phyloP scores from a whole-genome alignment of 441 rosid species.

The Hypseocharis bilobata region DNA sequence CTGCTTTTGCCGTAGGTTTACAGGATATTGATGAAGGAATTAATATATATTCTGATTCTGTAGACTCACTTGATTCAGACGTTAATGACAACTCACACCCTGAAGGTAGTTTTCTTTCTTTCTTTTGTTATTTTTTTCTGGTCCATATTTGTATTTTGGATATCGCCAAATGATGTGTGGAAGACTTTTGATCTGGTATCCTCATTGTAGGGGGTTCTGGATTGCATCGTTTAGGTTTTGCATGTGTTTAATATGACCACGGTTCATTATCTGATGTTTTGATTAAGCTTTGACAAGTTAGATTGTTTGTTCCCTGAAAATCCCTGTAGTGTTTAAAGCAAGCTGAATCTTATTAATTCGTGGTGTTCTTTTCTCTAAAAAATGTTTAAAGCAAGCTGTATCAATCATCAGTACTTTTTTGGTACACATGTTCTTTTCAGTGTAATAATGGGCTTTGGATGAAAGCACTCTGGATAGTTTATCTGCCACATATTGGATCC shows the following conservation, averaged over 20 bases:
- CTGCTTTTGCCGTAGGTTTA: slow-evolving; percentile 88
- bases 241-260: not conserved
- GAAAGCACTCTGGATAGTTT: not conserved
- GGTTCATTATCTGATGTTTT: not conserved
- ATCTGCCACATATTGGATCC: too few relatives aligned
- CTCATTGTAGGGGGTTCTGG: not conserved
- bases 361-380: too few relatives aligned
- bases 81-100: slow-evolving; percentile 71
- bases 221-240: not conserved
- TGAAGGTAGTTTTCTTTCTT: slow-evolving; percentile 40
- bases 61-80: slow-evolving; percentile 60
- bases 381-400: not conserved
- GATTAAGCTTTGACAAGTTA: not conserved
- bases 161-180: not conserved
- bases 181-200: not conserved
- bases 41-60: slow-evolving; percentile 48
- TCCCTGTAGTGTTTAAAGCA: not conserved
- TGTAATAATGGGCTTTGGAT: not conserved
- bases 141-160: not conserved
- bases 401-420: not conserved
- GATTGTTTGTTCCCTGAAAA: not conserved
- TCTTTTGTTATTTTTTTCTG: not conserved
- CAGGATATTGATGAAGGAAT: slow-evolving; percentile 91
- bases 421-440: not conserved
- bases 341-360: not conserved